Base-by-base conservation (phyloP, 116 monocot genomes). In the Zostera marina region DNA sequence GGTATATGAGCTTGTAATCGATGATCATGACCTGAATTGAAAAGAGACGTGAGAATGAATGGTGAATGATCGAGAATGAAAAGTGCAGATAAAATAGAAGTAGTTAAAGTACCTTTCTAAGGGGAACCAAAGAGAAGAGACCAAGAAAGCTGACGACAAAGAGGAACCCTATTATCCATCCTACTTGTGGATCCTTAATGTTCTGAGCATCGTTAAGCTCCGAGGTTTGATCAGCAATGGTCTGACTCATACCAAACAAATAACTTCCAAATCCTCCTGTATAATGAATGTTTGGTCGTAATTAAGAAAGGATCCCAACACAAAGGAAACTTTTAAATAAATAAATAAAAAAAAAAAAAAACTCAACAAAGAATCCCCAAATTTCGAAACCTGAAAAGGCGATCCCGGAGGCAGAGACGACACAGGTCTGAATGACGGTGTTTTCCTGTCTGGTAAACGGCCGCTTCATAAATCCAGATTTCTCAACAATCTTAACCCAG, bases 401-500 rank as follows among this genome's bases (percentile, higher is more conserved):
- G 68, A 87, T 76, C 53, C 79, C 79, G 56, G 67, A 78, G 62
- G 67, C 48, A 8, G 87, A 78, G 53, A 87, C 82, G 60, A 87
- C 81, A 61, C 87, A 87, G 41, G 87, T 87, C 81, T 87, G 87
- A 62, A 87, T 79, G 47, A 87, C 87, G 71, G 87, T 87, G 60
- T 87, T 87, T 76, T 87, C 87, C 76, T 87, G 87, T 48, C 87
- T 69, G 9, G 87, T 87, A 69, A 87, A 87, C 21, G 81, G 81
- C 48, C 56, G 67, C 55, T 64, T 63, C 41, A 81, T 62, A 5
- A 73, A 11, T 7, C 81, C 81, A 19, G 60, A 47, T 57, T 59
- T 65, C 60, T 71, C 81, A 21, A 81, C 61, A 1, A 22, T 5
- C 56, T 41, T 73, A 17, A 77, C 65, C 77, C 77, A 81, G 8